Evolutionary conservation across 495 filamentous ascomycete species (phyloP).

Genomic region (Penicillium flavigenum): DNA sequence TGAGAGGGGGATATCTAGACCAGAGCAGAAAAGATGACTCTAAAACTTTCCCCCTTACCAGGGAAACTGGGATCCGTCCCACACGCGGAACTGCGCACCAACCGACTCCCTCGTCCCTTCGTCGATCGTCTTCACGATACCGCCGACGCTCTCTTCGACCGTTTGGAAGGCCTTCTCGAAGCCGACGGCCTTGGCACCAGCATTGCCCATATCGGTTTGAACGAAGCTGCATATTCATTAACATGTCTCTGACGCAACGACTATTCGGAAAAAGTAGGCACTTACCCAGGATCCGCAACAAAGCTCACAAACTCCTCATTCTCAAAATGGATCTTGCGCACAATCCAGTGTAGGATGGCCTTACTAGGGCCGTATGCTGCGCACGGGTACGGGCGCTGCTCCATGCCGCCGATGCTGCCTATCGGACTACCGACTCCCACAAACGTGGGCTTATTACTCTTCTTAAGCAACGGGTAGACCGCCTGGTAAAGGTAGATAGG

Average conservation of each 20-base stretch:
- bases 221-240: constrained; percentile 38
- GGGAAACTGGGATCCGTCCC: neutral
- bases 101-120: constrained; percentile 5
- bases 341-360: constrained; percentile 39
- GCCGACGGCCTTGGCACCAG: constrained; percentile 35
- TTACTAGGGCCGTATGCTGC: constrained; percentile 44
- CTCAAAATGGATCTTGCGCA: constrained; percentile 37
- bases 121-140: constrained; percentile 39
- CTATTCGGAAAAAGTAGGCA: neutral
- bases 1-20: too few relatives aligned
- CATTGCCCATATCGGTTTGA: constrained; percentile 48
- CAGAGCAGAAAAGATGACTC: neutral
- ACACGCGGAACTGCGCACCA: neutral
- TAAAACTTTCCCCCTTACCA: neutral
- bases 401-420: constrained; percentile 10
- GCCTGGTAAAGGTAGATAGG: constrained; percentile 27
- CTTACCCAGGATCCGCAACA: constrained; percentile 29
- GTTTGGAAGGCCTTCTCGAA: constrained; percentile 32
- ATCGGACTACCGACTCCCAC: constrained; percentile 2
- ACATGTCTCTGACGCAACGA: constrained; percentile 12
- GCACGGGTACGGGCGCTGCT: constrained; percentile 23
- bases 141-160: constrained; percentile 36
- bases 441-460: constrained; percentile 33
- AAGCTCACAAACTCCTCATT: constrained; percentile 39
- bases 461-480: constrained; percentile 32